Conservation (phyloP, 768 basidiomycete genomes). For the Mycena crocata region DNA sequence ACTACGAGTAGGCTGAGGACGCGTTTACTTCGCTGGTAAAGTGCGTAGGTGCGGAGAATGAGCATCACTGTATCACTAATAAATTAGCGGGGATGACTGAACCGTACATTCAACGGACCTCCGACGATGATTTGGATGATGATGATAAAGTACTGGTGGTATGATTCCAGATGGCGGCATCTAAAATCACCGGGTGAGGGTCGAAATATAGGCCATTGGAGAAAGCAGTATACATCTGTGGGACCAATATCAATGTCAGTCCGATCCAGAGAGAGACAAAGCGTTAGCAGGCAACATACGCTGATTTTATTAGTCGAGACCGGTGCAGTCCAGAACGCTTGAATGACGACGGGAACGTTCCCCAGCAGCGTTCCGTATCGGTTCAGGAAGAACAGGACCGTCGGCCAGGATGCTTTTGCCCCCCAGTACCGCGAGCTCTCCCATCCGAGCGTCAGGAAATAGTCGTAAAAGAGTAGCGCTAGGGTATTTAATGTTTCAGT, state of each 20-base stretch:
- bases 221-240: conserved; percentile 5
- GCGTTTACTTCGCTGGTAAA: conserved; percentile 14
- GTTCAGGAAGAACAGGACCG: conserved; percentile 47
- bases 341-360: conserved; percentile 42
- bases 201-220: not conserved
- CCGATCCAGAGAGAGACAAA: not conserved
- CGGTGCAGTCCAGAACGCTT: conserved; percentile 39
- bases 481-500: not conserved
- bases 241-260: not conserved
- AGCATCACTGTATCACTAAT: conserved; percentile 10
- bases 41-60: conserved; percentile 24
- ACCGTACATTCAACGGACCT: conserved; percentile 5
- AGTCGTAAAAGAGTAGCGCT: conserved; percentile 27
- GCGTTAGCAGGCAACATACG: not conserved
- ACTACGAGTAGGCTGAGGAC: not conserved
- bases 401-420: conserved; percentile 34
- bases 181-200: not conserved
- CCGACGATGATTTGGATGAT: conserved; percentile 19
- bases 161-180: conserved; percentile 3
- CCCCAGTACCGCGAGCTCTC: conserved; percentile 26
- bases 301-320: not conserved
- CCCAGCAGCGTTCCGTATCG: conserved; percentile 49
- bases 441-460: conserved; percentile 15
- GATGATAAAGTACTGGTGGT: conserved; percentile 25
- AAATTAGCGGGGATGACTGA: not conserved